phyloP scores from a whole-genome alignment of 345 rosid species.

The Citrus medica region DNA sequence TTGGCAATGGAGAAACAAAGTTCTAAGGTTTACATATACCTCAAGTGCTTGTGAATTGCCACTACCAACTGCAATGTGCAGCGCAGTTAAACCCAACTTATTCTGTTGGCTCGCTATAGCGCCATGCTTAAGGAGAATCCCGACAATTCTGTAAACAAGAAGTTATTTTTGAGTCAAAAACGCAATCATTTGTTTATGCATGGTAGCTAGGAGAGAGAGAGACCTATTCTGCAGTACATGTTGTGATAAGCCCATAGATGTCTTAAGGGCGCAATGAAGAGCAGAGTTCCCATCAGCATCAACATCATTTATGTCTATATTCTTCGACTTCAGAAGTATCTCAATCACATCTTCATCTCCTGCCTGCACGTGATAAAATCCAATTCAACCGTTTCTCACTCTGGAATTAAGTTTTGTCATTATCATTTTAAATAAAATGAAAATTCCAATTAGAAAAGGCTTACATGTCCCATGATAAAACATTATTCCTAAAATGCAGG shows the following conservation, averaged over 20 bases:
- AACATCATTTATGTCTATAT: slow-evolving; percentile 49
- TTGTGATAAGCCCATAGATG: slow-evolving; percentile 45
- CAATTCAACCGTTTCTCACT: not conserved
- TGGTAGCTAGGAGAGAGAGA: slow-evolving; percentile 8
- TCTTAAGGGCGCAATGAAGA: slow-evolving; percentile 68
- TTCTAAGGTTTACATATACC: slow-evolving; percentile 29
- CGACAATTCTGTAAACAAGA: slow-evolving; percentile 48
- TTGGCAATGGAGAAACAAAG: not conserved
- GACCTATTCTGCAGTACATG: slow-evolving; percentile 47
- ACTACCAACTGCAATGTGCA: slow-evolving; percentile 72
- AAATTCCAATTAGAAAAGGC: not conserved
- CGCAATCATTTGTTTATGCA: not conserved
- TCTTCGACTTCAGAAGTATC: slow-evolving; percentile 57
- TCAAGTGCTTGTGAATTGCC: slow-evolving; percentile 69
- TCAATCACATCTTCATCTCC: slow-evolving; percentile 71
- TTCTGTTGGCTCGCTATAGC: slow-evolving; percentile 56
- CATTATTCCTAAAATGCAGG: not conserved
- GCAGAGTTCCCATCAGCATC: slow-evolving; percentile 76
- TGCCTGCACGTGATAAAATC: slow-evolving; percentile 36
- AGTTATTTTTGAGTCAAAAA: slow-evolving; percentile 6
- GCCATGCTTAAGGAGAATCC: slow-evolving; percentile 57
- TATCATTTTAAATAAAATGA: too few species aligned
- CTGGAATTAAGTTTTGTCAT: not conserved
- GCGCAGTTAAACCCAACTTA: slow-evolving; percentile 64
- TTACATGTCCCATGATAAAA: not conserved